Evolutionary conservation across 2,329 filamentous ascomycete genomes (phyloP), one percentile per base, ranked within the genome.

Genomic region (Colletotrichum cereale): DNA sequence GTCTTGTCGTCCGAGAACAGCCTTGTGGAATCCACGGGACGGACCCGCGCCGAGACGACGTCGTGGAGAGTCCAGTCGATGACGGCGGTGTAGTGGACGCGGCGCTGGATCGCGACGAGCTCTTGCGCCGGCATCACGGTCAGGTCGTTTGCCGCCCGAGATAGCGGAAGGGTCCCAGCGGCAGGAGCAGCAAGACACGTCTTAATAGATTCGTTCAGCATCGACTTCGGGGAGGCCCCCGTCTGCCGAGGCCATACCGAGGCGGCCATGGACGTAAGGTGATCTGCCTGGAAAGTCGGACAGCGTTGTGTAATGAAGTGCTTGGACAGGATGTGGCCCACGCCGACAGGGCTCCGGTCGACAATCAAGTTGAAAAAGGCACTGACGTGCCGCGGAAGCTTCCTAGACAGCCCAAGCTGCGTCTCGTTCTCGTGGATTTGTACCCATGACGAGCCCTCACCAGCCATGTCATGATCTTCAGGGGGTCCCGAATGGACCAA

Each of bases 1-100:
- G 80, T 81, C 64, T 75, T 78, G 61, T 77, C 47, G 11, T 40
- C 29, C 11, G 62, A 62, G 56, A 78, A 76, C 11, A 76, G 31
- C 8, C 5, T 44, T 1, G 16, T 38, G 10, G 65, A 50, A 38
- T 67, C 65, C 12, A 69, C 53, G 0, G 65, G 36, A 38, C 60
- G 66, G 3, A 64, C 26, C 7, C 52, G 47, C 5, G 58, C 66
- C 50, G 47, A 24, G 2, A 69, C 0, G 4, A 8, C 11, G 18
- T 42, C 34, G 12, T 58, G 52, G 2, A 42, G 3, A 7, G 26
- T 65, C 58, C 58, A 69, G 52, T 63, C 61, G 31, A 56, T 11
- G 26, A 56, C 26, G 21, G 52, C 14, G 52, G 52, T 14, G 26
- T 34, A 31, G 26, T 11, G 2, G 26, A 56, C 16, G 31, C 31